Evolutionary conservation across 768 basidiomycete species (phyloP).

Genomic region (Psilocybe cyanescens): DNA sequence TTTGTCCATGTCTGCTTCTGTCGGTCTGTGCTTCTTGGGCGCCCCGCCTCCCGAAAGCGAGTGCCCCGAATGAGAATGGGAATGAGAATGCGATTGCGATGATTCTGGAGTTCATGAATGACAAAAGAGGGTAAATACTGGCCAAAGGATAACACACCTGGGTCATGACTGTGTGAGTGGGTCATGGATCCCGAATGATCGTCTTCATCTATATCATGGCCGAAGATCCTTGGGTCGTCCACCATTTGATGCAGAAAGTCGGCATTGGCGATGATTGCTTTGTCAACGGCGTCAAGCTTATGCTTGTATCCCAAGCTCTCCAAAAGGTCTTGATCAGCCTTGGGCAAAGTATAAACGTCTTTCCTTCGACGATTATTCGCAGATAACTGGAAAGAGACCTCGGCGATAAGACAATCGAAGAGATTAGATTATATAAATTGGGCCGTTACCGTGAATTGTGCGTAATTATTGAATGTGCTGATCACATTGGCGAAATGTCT

Average conservation of each 20-base stretch:
- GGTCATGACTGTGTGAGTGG: constrained; percentile 13
- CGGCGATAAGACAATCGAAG: constrained; percentile 8
- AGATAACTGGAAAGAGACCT: constrained; percentile 38
- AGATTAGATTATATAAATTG: neutral
- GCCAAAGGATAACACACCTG: neutral
- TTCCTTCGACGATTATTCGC: constrained; percentile 70
- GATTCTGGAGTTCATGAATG: neutral
- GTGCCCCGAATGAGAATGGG: constrained; percentile 18
- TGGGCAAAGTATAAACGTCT: constrained; percentile 73
- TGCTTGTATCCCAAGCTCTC: constrained; percentile 72
- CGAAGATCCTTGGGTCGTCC: constrained; percentile 82
- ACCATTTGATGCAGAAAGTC: constrained; percentile 78
- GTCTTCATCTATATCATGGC: constrained; percentile 45
- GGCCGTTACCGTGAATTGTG: constrained; percentile 65
- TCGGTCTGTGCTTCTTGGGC: constrained; percentile 46
- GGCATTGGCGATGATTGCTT: constrained; percentile 80
- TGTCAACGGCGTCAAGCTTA: constrained; percentile 81
- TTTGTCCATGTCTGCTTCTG: constrained; percentile 87
- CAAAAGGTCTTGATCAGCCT: constrained; percentile 70
- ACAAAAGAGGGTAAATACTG: too few relatives aligned
- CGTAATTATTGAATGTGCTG: constrained; percentile 75
- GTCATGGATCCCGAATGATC: constrained; percentile 17
- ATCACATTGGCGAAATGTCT: constrained; percentile 78
- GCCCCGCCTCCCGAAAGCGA: constrained; percentile 13
- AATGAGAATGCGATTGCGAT: constrained; percentile 20